A percentile compares a stretch with the other conserved stretches of the same genome.
Conservation (phyloP, 352 stramenopile genomes). For the Phytophthora tubulina region DNA sequence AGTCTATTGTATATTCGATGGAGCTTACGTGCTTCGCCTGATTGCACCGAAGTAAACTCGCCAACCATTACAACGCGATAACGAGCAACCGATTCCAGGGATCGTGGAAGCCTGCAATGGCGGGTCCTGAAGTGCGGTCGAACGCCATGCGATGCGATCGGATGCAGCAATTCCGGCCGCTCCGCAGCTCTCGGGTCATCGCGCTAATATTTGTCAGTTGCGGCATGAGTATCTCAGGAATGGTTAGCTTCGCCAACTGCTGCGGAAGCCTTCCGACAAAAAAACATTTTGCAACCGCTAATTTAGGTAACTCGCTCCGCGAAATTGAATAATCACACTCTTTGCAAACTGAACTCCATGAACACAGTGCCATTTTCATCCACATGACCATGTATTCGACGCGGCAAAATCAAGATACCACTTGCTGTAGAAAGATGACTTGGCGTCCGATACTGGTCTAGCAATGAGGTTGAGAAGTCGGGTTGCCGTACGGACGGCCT, state of each 20-base stretch:
- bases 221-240: slow-evolving; percentile 10
- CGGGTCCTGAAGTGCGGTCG: slow-evolving; percentile 6
- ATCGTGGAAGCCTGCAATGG: background rate
- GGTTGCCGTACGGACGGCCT: background rate
- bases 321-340: slow-evolving; percentile 10
- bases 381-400: slow-evolving; percentile 9
- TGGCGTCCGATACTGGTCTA: slow-evolving; percentile 4
- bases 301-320: slow-evolving; percentile 4
- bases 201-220: slow-evolving; percentile 9
- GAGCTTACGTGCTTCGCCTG: background rate
- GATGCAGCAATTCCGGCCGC: slow-evolving; percentile 6
- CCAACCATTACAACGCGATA: slow-evolving; percentile 14
- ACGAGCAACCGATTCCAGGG: background rate
- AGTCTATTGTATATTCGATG: slow-evolving; percentile 5
- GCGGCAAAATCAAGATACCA: background rate
- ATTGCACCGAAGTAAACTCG: slow-evolving; percentile 10
- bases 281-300: slow-evolving; percentile 19
- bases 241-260: background rate
- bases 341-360: slow-evolving; percentile 11
- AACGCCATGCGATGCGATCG: slow-evolving; percentile 17
- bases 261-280: slow-evolving; percentile 1
- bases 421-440: background rate
- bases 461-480: background rate
- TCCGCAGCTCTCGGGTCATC: slow-evolving; percentile 16
- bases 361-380: background rate